A percentile compares a stretch with the other conserved stretches of the same genome.
These are phyloP conservation scores for Heliocybe sulcata DNA, from an alignment of 1,284 basidiomycete species.

Conservation along the genomic window DNA sequence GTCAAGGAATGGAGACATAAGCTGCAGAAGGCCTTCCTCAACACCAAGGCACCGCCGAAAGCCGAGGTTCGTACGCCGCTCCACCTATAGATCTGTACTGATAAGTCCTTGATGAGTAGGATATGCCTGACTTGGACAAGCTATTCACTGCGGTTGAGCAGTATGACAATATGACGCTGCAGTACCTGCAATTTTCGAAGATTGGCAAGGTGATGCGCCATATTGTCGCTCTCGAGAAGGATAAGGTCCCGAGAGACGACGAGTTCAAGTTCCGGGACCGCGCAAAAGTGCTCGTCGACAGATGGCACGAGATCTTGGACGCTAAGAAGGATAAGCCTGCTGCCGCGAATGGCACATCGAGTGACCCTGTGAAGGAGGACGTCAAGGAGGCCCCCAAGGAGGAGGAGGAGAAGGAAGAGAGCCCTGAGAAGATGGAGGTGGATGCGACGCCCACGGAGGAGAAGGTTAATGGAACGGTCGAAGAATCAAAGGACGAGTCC, in stretches of 20 bases:
- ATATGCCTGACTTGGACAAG: constrained; percentile 72
- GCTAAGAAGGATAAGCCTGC: constrained; percentile 15
- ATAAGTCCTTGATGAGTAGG: constrained; percentile 33
- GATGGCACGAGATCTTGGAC: constrained; percentile 41
- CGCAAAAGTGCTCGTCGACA: constrained; percentile 65
- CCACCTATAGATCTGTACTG: constrained; percentile 4
- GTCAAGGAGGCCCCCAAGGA: constrained; percentile 13
- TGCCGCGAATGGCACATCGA: constrained; percentile 7
- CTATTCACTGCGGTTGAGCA: constrained; percentile 81
- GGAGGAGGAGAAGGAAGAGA: constrained; percentile 15
- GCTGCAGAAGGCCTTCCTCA: constrained; percentile 85
- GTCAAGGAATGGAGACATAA: constrained; percentile 88
- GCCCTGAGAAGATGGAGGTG: constrained; percentile 10
- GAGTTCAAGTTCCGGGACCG: constrained; percentile 86
- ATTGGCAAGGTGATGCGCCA: constrained; percentile 98
- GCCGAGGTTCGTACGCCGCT: constrained; percentile 35
- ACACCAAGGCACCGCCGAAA: constrained; percentile 48
- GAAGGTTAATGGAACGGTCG: background rate
- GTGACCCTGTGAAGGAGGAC: constrained; percentile 4
- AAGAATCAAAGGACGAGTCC: background rate
- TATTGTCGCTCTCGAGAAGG: constrained; percentile 64
- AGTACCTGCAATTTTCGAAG: constrained; percentile 86
- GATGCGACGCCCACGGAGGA: constrained; percentile 4
- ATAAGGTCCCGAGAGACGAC: constrained; percentile 74
- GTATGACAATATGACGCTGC: constrained; percentile 79